Evolutionary conservation across 805 yeast species (phyloP), one percentile per base, ranked within the genome.

Genomic region (Pichia gijzeniarum): DNA sequence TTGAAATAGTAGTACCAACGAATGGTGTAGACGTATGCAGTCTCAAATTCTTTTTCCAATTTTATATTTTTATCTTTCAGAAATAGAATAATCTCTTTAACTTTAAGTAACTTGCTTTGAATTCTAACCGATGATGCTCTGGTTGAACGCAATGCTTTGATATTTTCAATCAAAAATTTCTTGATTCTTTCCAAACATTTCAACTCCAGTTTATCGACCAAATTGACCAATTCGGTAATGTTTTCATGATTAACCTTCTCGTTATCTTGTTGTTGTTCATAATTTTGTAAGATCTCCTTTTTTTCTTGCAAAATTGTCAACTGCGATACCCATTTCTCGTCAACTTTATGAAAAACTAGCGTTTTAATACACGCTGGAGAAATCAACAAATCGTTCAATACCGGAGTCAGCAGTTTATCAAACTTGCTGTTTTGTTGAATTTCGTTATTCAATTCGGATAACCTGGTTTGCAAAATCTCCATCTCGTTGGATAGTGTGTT

Each of bases 21-120:
- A 86, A 93, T 90, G 2, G 98, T 91, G 56, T 80, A 80, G 17
- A 81, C 67, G 61, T 93, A 93, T 0, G 97, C 98, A 55, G 76
- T 75, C 44, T 80, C 73, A 34, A 93, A 71, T 57, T 87, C 93
- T 14, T 67, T 60, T 0, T 95, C 91, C 44, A 93, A 65, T 6
- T 78, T 71, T 8, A 74, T 71, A 47, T 84, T 76, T 41, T 78
- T 75, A 4, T 64, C 56, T 4, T 68, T 61, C 33, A 91, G 60
- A 48, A 85, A 88, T 3, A 65, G 65, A 53, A 67, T 85, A 1
- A 79, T 70, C 41, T 82, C 86, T 49, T 74, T 76, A n/a, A 80
- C 79, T 35, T 72, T 69, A 3, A 87, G 60, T 41, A 93, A 63
- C 27, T 76, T 74, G 32, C 72, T 71, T 62, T 93, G 98, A 13